A percentile compares a stretch with the other conserved stretches of the same genome.
phyloP scores from a whole-genome alignment of 495 filamentous ascomycete genomes.

The Aspergillus bridgeri region DNA sequence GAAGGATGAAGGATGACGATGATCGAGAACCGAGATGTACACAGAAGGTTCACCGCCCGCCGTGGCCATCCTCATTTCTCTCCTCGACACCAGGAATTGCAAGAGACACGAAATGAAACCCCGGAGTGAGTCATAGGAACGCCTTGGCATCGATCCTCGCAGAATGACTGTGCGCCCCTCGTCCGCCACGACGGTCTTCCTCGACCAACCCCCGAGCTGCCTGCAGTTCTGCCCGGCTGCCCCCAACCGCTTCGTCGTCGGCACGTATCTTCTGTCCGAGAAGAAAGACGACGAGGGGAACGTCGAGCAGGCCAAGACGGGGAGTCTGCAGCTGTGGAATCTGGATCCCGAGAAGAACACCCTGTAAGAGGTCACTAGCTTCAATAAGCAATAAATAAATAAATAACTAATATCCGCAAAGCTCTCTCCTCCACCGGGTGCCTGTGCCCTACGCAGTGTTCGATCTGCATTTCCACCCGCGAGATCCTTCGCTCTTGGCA shows the following conservation, averaged over 20 bases:
- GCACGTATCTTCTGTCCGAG: slow-evolving; percentile 77
- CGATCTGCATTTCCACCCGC: slow-evolving; percentile 77
- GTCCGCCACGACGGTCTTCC: slow-evolving; percentile 35
- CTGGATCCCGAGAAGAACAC: slow-evolving; percentile 37
- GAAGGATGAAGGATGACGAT: neutral
- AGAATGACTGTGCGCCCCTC: slow-evolving; percentile 21
- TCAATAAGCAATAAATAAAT: neutral
- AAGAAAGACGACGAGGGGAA: slow-evolving; percentile 29
- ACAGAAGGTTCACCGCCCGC: neutral
- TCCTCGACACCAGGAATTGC: too few relatives aligned
- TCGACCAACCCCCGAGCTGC: slow-evolving; percentile 73
- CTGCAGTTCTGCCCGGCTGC: slow-evolving; percentile 70
- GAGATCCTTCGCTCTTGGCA: slow-evolving; percentile 52
- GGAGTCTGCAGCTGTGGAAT: slow-evolving; percentile 66
- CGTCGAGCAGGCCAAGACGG: slow-evolving; percentile 59
- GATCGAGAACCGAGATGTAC: too few relatives aligned
- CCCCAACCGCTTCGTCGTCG: slow-evolving; percentile 70
- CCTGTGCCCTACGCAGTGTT: slow-evolving; percentile 68
- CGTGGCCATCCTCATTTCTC: too few relatives aligned
- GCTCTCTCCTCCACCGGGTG: slow-evolving; percentile 42
- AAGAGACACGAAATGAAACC: neutral
- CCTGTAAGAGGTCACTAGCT: slow-evolving; percentile 44
- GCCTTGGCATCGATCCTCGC: neutral
- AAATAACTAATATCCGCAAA: slow-evolving; percentile 9
- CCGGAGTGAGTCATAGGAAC: neutral